These are phyloP conservation scores for Ceratobasidium sp. DNA, from an alignment of 1,284 basidiomycete species.

Conservation along the genomic window DNA sequence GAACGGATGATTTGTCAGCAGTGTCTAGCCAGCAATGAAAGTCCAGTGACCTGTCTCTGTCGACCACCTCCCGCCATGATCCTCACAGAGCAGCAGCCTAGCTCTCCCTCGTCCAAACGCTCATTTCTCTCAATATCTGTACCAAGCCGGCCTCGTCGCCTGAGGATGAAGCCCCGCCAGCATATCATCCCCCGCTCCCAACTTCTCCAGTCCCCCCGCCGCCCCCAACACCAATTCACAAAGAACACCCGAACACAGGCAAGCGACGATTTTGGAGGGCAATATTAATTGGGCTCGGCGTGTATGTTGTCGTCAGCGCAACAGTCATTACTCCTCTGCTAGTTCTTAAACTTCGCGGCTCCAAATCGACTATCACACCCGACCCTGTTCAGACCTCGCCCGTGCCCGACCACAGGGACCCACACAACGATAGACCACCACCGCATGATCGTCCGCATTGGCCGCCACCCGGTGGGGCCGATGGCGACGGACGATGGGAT, in stretches of 20 bases:
- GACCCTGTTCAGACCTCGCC: constrained; percentile 15
- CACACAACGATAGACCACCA: neutral
- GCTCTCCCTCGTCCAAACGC: constrained; percentile 27
- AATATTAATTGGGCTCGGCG: constrained; percentile 2
- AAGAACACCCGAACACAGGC: neutral
- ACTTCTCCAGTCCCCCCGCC: neutral
- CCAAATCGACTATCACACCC: constrained; percentile 3
- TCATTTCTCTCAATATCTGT: neutral
- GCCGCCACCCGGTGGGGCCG: neutral
- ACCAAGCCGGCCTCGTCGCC: neutral
- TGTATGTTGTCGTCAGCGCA: constrained; percentile 26
- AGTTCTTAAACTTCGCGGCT: constrained; percentile 11
- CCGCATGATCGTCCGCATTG: neutral
- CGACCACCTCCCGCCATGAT: constrained; percentile 11
- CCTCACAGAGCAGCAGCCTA: constrained; percentile 32
- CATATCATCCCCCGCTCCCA: constrained; percentile 18
- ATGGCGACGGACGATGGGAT: constrained; percentile 23
- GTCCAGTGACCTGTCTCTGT: neutral
- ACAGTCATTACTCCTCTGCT: constrained; percentile 26
- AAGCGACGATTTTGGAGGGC: constrained; percentile 22
- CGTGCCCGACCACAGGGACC: neutral
- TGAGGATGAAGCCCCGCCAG: constrained; percentile 19
- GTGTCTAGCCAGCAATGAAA: neutral
- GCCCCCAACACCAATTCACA: neutral
- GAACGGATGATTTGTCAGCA: neutral